Percentiles rank a stretch among this genome's conserved stretches.
Conservation (phyloP, 345 rosid genomes). For the Xanthoceras sorbifolium region DNA sequence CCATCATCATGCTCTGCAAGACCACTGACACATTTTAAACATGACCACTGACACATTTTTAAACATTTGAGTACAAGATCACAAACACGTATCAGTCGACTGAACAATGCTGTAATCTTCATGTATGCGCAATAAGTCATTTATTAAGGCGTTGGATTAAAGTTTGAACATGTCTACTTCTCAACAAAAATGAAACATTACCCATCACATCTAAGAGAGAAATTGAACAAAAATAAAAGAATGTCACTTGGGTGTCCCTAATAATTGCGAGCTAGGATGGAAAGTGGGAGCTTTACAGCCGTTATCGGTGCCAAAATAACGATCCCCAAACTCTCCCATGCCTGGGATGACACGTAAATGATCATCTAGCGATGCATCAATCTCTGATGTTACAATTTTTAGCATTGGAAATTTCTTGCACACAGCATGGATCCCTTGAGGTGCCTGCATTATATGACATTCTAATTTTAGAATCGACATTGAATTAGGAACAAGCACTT, state of each 20-base stretch:
- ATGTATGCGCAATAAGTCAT: background rate
- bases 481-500: background rate
- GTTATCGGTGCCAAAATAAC: conserved; percentile 73
- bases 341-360: conserved; percentile 75
- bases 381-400: conserved; percentile 88
- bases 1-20: background rate
- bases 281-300: background rate
- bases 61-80: background rate
- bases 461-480: background rate
- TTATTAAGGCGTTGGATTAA: background rate
- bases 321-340: conserved; percentile 89
- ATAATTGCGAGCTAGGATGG: background rate
- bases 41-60: no score
- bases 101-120: background rate
- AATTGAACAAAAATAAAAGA: no score
- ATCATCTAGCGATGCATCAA: conserved; percentile 61
- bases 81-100: background rate
- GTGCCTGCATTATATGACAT: conserved; percentile 54
- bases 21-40: background rate
- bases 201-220: background rate
- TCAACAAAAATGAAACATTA: background rate
- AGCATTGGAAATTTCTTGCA: conserved; percentile 79
- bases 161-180: background rate
- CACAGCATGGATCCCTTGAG: conserved; percentile 75
- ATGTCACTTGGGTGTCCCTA: conserved; percentile 10